These are phyloP conservation scores for Ogataea philodendri DNA, from an alignment of 805 yeast genomes.

Conservation along the genomic window DNA sequence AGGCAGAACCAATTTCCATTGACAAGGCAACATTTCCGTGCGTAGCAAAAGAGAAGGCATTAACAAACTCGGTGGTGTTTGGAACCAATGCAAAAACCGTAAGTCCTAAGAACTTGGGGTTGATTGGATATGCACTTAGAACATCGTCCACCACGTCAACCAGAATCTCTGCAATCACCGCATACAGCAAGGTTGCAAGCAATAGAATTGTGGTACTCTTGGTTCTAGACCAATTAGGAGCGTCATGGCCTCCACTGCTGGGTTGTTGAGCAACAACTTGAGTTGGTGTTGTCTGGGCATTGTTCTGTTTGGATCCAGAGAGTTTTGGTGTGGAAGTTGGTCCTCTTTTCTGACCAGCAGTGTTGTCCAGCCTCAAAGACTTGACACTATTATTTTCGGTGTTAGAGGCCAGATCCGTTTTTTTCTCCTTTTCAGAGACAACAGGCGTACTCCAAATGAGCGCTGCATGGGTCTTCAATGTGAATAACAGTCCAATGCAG, in stretches of 20 bases:
- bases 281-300: constrained; percentile 3
- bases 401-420: constrained; percentile 11
- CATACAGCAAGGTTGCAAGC: constrained; percentile 83
- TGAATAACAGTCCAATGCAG: constrained; percentile 85
- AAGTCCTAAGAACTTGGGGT: constrained; percentile 88
- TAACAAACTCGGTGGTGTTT: constrained; percentile 92
- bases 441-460: constrained; percentile 85
- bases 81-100: constrained; percentile 96
- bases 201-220: constrained; percentile 82
- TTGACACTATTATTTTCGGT: constrained; percentile 27
- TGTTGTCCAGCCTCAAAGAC: constrained; percentile 24
- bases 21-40: constrained; percentile 95
- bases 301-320: neutral
- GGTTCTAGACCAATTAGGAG: constrained; percentile 92
- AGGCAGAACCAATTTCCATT: constrained; percentile 98
- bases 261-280: constrained; percentile 6
- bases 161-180: constrained; percentile 89
- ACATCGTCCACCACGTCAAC: constrained; percentile 93
- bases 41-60: constrained; percentile 95
- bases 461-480: constrained; percentile 94
- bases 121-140: constrained; percentile 69
- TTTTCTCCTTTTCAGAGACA: constrained; percentile 38
- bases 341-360: constrained; percentile 11
- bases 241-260: constrained; percentile 77
- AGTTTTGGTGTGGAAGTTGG: constrained; percentile 5